Conservation (phyloP, 495 filamentous ascomycete species). For the Aspergillus mulundensis region DNA sequence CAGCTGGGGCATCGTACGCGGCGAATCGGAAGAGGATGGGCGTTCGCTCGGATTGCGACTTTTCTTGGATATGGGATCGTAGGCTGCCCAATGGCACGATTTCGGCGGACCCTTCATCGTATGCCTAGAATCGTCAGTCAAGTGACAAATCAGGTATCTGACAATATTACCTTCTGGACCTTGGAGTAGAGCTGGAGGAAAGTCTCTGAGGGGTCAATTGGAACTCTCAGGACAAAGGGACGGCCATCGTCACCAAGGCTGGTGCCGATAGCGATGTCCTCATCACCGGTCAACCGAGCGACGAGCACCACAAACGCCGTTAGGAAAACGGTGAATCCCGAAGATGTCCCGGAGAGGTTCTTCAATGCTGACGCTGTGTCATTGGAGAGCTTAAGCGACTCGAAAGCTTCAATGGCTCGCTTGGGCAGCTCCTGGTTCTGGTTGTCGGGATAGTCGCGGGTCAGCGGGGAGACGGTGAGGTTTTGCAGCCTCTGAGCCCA, state of each 20-base stretch:
- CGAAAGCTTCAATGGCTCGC: slow-evolving; percentile 47
- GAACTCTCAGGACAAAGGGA: slow-evolving; percentile 46
- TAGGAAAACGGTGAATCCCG: slow-evolving; percentile 44
- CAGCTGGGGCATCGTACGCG: slow-evolving; percentile 45
- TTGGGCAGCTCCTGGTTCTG: slow-evolving; percentile 31
- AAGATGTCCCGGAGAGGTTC: slow-evolving; percentile 38
- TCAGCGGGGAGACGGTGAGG: slow-evolving; percentile 47
- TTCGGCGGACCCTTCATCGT: slow-evolving; percentile 41
- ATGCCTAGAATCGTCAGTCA: slow-evolving; percentile 25
- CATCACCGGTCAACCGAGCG: slow-evolving; percentile 50
- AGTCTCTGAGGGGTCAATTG: slow-evolving; percentile 35
- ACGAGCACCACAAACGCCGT: slow-evolving; percentile 46
- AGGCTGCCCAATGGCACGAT: slow-evolving; percentile 44
- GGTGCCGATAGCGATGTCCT: slow-evolving; percentile 49
- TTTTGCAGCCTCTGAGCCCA: slow-evolving; percentile 47
- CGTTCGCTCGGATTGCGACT: slow-evolving; percentile 36
- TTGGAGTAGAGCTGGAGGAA: slow-evolving; percentile 41
- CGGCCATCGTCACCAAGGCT: slow-evolving; percentile 42
- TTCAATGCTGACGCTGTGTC: slow-evolving; percentile 35
- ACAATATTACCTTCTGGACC: slow-evolving; percentile 42
- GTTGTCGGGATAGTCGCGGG: slow-evolving; percentile 47
- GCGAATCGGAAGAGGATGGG: slow-evolving; percentile 48
- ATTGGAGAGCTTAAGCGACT: slow-evolving; percentile 38
- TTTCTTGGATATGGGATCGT: slow-evolving; percentile 43
- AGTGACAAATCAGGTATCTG: not conserved